Conservation (phyloP, 192 early-diverging fungal species). For the Coemansia sp. region DNA sequence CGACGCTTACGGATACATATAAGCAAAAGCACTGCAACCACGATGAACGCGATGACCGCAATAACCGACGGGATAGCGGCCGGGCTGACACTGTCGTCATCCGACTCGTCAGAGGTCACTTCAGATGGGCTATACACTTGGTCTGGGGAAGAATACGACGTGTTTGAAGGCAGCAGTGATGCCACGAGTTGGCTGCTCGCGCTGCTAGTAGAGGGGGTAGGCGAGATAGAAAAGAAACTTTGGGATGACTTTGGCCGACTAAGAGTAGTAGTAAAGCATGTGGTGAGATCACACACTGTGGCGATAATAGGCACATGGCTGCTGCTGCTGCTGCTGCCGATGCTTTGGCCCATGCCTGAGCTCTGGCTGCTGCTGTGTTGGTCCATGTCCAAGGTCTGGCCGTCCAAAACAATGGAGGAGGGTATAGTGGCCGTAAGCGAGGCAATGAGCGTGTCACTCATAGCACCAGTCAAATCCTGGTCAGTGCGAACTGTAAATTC, state of each 20-base stretch:
- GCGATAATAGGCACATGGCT: background rate
- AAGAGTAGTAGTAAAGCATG: background rate
- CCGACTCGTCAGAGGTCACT: background rate
- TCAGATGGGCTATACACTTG: background rate
- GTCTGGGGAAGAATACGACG: background rate
- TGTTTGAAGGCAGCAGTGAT: background rate
- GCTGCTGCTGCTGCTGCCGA: no score
- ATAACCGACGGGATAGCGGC: background rate
- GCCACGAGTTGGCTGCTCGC: background rate
- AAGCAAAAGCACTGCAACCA: background rate
- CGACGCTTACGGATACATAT: slow-evolving; percentile 2
- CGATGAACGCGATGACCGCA: background rate
- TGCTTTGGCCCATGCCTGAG: no score
- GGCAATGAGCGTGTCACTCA: background rate
- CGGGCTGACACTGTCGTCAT: background rate
- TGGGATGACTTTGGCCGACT: background rate
- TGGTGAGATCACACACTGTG: background rate
- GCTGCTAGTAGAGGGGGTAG: background rate
- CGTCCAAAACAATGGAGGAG: background rate
- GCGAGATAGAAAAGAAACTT: background rate
- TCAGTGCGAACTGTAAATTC: background rate
- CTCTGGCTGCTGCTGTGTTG: no score
- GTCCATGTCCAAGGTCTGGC: background rate
- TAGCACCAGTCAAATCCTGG: background rate
- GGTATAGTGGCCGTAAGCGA: background rate